Evolutionary conservation across 2,329 filamentous ascomycete species (phyloP).

Genomic region (Hypoxylon sp.): DNA sequence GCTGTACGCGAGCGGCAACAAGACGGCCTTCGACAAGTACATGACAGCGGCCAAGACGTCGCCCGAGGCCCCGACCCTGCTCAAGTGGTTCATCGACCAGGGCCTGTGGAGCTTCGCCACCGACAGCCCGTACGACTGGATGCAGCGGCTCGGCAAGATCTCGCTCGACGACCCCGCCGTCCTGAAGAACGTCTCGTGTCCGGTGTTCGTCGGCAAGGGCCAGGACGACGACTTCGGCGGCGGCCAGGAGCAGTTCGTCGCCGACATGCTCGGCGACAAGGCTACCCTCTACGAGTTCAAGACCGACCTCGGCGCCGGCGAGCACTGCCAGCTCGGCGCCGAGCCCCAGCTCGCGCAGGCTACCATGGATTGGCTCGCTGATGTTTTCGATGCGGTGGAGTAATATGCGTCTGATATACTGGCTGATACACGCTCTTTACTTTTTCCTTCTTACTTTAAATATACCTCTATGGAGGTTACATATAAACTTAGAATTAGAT

Average conservation of each 20-base stretch:
- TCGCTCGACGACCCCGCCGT: constrained; percentile 27
- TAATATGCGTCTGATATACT: background rate
- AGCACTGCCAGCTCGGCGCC: constrained; percentile 41
- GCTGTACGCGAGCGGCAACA: constrained; percentile 17
- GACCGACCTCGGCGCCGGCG: constrained; percentile 35
- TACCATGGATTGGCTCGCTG: constrained; percentile 36
- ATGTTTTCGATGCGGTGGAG: constrained; percentile 20
- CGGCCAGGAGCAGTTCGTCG: constrained; percentile 34
- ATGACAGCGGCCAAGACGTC: constrained; percentile 3
- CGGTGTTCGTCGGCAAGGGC: constrained; percentile 37
- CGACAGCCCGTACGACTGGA: constrained; percentile 31
- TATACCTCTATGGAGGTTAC: too few relatives aligned
- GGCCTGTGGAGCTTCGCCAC: constrained; percentile 28
- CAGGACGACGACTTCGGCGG: constrained; percentile 28
- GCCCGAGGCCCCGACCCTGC: constrained; percentile 5
- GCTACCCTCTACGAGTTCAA: constrained; percentile 34
- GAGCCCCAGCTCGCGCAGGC: constrained; percentile 34
- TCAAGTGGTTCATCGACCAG: constrained; percentile 28
- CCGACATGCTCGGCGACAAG: constrained; percentile 26
- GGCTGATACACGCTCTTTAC: background rate
- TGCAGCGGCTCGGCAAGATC: constrained; percentile 24
- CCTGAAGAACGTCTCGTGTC: constrained; percentile 28
- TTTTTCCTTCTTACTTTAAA: too few relatives aligned
- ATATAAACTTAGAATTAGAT: too few relatives aligned
- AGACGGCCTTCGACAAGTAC: constrained; percentile 23